Evolutionary conservation across 345 rosid species (phyloP).

Genomic region (Eucalyptus fibrosa): DNA sequence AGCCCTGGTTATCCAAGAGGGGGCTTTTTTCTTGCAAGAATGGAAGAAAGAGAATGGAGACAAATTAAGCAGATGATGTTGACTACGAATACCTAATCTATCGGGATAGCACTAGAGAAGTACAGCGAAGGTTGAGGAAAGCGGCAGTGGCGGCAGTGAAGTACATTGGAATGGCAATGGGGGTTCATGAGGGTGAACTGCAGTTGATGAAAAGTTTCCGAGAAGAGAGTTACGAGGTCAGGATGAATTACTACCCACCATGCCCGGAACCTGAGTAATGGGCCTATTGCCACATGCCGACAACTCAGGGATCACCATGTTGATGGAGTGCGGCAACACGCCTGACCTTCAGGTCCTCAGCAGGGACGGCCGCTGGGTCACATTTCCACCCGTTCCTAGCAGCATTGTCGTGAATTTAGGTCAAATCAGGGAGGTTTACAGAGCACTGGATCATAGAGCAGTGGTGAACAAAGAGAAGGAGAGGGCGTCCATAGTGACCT

Average conservation of each 20-base stretch:
- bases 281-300: slow-evolving; percentile 1
- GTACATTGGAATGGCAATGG: not conserved
- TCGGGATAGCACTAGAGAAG: not conserved
- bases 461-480: slow-evolving; percentile 4
- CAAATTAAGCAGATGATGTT: not conserved
- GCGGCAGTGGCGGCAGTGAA: not conserved
- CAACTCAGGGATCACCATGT: slow-evolving; percentile 1
- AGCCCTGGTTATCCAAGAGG: too few relatives aligned
- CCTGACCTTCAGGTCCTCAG: slow-evolving; percentile 1
- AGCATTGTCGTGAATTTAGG: slow-evolving; percentile 4
- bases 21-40: too few relatives aligned
- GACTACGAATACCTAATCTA: not conserved
- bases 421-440: slow-evolving; percentile 4
- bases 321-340: not conserved
- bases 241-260: slow-evolving; percentile 1
- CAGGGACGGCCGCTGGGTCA: slow-evolving; percentile 1
- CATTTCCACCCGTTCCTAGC: not conserved
- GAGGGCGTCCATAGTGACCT: slow-evolving; percentile 14
- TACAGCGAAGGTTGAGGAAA: slow-evolving; percentile 1
- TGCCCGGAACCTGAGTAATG: slow-evolving; percentile 1
- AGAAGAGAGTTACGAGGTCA: not conserved
- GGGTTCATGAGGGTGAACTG: not conserved
- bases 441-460: slow-evolving; percentile 2
- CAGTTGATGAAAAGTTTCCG: not conserved
- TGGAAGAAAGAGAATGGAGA: too few relatives aligned